Base-by-base conservation (phyloP, 352 stramenopile species). In the Phytophthora citrophthora region DNA sequence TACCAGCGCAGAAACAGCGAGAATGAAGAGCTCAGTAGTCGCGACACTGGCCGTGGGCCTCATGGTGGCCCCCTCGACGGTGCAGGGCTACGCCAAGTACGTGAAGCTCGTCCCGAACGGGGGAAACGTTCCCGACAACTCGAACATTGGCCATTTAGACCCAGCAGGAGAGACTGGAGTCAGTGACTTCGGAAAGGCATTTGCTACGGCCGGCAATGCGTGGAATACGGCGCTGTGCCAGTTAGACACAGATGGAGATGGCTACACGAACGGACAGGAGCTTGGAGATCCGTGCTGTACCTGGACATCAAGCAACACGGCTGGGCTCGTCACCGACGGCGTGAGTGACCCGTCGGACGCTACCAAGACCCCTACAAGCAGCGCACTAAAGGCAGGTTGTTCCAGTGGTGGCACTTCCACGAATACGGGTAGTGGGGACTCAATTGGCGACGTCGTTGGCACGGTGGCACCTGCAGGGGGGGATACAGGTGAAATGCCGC, bases 211-310 rank as follows among this genome's bases (percentile, higher is more conserved):
- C 0, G 77, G 76, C 10, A 62, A 79, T 54, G 45, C 57, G 2
- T 94, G 88, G 88, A 83, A 56, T 13, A 36, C 47, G 4, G 36
- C 57, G 18, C 59, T 96, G 23, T 96, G 88, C 49, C 36, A 83
- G 41, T 62, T 72, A 29, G 89, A 96, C 63, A 75, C 82, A 26
- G 89, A 96, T 55, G 81, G 79, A 54, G 89, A 96, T 51, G 89
- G 89, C 16, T 88, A 86, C 66, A 93, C 81, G 12, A 96, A 96
- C 62, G 88, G 88, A 34, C 74, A 92, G 62, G 88, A 96, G 48
- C 79, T 96, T 4, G 86, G 88, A 27, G 88, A 96, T 47, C 85
- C 87, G 12, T 93, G 89, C 73, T 96, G 88, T 64, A 80, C 70
- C 46, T 96, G 88, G 88, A 86, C 69, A 29, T 40, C 69, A 16